Conservation (phyloP, 2,329 filamentous ascomycete species). For the Calonectria henricotiae region DNA sequence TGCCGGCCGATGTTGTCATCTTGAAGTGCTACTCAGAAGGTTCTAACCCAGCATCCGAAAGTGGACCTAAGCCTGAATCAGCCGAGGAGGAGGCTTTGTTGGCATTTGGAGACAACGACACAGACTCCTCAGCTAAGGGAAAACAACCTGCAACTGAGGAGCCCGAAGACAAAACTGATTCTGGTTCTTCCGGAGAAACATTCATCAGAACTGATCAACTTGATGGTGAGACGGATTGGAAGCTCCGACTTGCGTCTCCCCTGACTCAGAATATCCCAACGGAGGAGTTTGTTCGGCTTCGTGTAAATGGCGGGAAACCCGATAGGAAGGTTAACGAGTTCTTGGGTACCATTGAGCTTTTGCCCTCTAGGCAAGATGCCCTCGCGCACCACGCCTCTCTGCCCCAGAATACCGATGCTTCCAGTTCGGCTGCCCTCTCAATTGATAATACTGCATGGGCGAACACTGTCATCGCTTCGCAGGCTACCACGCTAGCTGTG, state of each 20-base stretch:
- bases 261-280: conserved; percentile 85
- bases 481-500: conserved; percentile 88
- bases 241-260: conserved; percentile 89
- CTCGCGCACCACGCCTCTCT: conserved; percentile 62
- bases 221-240: conserved; percentile 99
- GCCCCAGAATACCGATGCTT: conserved; percentile 55
- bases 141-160: conserved; percentile 56
- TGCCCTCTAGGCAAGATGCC: conserved; percentile 69
- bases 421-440: conserved; percentile 80
- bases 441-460: conserved; percentile 99
- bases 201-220: conserved; percentile 98
- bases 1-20: conserved; percentile 95
- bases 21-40: conserved; percentile 84
- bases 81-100: conserved; percentile 62
- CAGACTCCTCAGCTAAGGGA: conserved; percentile 54
- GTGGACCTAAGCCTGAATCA: conserved; percentile 53
- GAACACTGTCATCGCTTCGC: conserved; percentile 96
- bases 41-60: conserved; percentile 51
- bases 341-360: conserved; percentile 86
- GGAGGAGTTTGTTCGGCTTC: conserved; percentile 79
- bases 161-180: conserved; percentile 53
- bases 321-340: conserved; percentile 97
- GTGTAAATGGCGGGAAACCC: conserved; percentile 88
- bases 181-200: conserved; percentile 81
- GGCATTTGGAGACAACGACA: conserved; percentile 60